A percentile compares a stretch with the other conserved stretches of the same genome.
Evolutionary conservation across 2,329 filamentous ascomycete species (phyloP).

Genomic region (Aspergillus flavus): DNA sequence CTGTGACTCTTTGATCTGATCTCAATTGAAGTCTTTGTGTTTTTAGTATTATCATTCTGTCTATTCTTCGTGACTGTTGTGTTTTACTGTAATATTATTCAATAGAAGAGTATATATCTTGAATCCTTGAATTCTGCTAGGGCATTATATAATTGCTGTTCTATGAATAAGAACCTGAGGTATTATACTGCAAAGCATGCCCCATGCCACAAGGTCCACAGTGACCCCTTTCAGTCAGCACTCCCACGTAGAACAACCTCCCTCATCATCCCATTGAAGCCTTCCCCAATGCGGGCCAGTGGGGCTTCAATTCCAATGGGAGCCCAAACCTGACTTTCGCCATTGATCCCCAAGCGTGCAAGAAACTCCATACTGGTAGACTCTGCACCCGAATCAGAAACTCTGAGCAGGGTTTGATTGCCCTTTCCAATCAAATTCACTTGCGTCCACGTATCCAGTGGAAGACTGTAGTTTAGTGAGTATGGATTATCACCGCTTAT

Average conservation of each 20-base stretch:
- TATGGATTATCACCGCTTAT: conserved; percentile 43
- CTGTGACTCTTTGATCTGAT: neutral
- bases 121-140: neutral
- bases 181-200: neutral
- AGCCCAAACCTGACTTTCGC: neutral
- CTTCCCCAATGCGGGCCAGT: neutral
- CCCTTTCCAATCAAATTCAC: neutral
- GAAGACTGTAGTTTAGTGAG: conserved; percentile 45
- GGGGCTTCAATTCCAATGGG: neutral
- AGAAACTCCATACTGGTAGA: neutral
- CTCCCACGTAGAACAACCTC: neutral
- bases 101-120: neutral
- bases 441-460: conserved; percentile 37
- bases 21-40: neutral
- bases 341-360: neutral
- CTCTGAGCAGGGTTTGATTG: neutral
- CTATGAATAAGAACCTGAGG: neutral
- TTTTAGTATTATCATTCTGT: neutral
- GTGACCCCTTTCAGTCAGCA: neutral
- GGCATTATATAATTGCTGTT: neutral
- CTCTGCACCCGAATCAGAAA: neutral
- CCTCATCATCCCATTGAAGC: neutral
- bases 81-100: neutral
- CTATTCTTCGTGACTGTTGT: neutral
- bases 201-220: neutral